Percentiles rank a stretch among this genome's conserved stretches.
Conservation (phyloP, 2,329 filamentous ascomycete genomes). For the Colletotrichum chrysophilum region DNA sequence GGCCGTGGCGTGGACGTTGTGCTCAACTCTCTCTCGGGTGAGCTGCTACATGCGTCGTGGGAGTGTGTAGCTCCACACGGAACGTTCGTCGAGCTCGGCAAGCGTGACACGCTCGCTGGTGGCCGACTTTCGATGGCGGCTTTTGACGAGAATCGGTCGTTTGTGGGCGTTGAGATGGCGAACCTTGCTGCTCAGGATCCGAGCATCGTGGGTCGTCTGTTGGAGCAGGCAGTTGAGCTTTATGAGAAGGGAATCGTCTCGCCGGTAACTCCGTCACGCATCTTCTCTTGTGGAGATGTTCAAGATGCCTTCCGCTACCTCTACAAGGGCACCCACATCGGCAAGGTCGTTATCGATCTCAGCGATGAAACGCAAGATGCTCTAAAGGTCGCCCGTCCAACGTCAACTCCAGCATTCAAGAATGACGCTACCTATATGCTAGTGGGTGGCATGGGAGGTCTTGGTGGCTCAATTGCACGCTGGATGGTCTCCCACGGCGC, state of each 20-base stretch:
- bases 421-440: constrained; percentile 28
- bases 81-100: constrained; percentile 51
- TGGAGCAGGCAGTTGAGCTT: neutral
- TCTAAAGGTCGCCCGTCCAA: neutral
- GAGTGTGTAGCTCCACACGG: constrained; percentile 49
- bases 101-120: constrained; percentile 44
- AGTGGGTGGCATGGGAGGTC: constrained; percentile 34
- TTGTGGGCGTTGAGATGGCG: constrained; percentile 38
- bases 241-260: neutral
- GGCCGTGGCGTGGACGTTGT: constrained; percentile 40
- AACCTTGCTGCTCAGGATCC: constrained; percentile 18
- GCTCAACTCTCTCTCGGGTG: constrained; percentile 47
- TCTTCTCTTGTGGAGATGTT: constrained; percentile 30
- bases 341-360: constrained; percentile 45
- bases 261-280: neutral
- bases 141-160: constrained; percentile 44
- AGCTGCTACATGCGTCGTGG: constrained; percentile 48
- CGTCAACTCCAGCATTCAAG: neutral
- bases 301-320: constrained; percentile 48
- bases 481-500: constrained; percentile 35
- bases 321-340: constrained; percentile 48
- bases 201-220: neutral
- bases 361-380: neutral
- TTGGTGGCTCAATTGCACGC: constrained; percentile 29
- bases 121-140: constrained; percentile 48